Percentiles rank a stretch among this genome's conserved stretches.
These are phyloP conservation scores for Falciphora oryzae DNA, from an alignment of 2,329 filamentous ascomycete genomes.

Conservation along the genomic window DNA sequence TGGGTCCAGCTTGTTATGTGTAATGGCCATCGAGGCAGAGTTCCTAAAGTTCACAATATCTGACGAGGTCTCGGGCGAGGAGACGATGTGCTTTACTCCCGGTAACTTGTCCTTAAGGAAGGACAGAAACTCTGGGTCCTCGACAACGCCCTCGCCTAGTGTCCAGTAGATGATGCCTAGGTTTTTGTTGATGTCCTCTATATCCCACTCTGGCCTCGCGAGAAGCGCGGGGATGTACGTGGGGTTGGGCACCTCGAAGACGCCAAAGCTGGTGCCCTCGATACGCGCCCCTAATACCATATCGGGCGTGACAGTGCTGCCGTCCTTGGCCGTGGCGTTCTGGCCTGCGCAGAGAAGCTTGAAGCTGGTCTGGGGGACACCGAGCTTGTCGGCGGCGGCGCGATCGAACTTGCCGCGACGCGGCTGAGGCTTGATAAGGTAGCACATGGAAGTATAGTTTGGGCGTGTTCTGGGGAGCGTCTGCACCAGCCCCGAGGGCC, in stretches of 20 bases:
- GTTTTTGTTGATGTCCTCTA: conserved; percentile 50
- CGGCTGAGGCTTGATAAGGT: conserved; percentile 73
- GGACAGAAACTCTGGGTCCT: conserved; percentile 54
- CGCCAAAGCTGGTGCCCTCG: conserved; percentile 66
- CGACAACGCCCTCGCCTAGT: conserved; percentile 61
- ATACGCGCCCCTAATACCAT: conserved; percentile 72
- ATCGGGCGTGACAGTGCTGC: conserved; percentile 68
- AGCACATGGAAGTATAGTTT: conserved; percentile 67
- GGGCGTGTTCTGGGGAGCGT: conserved; percentile 64
- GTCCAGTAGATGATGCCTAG: conserved; percentile 75
- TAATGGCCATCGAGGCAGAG: conserved; percentile 58
- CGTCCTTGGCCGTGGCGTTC: conserved; percentile 57
- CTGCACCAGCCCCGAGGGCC: conserved; percentile 64
- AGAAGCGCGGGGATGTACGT: conserved; percentile 68
- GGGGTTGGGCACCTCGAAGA: conserved; percentile 70
- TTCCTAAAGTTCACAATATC: conserved; percentile 70
- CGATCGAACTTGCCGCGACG: conserved; percentile 77
- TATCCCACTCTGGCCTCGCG: conserved; percentile 65
- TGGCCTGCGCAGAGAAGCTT: conserved; percentile 55
- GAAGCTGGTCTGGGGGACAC: conserved; percentile 55
- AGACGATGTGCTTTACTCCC: conserved; percentile 67
- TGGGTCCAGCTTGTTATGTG: conserved; percentile 66
- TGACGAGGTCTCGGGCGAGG: conserved; percentile 65
- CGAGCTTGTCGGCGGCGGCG: conserved; percentile 56
- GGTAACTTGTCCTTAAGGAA: conserved; percentile 60